Evolutionary conservation across 768 basidiomycete species (phyloP), one percentile per base, ranked within the genome.

Genomic region (Hirschioporus abietinus): DNA sequence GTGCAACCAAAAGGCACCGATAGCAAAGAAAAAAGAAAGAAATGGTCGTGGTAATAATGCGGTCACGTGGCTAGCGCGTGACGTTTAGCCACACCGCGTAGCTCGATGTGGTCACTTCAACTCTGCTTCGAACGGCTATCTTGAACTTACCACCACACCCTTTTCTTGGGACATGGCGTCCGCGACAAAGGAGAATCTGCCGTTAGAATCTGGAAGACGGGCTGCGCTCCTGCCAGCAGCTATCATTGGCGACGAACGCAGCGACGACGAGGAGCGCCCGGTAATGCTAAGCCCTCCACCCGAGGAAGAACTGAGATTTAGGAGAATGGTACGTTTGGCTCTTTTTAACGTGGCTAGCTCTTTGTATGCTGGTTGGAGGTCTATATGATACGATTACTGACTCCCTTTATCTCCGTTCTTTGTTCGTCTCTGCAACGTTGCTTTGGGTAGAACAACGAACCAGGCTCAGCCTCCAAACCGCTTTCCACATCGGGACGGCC

Each of bases 281-380:
- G 76, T 76, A 72, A 68, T 81, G 52, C 86, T 89, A 67, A 88
- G 87, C 69, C 87, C 87, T 1, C 87, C 87, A 1, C 87, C 87
- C 1, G 87, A 89, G 69, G 87, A 89, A 68, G 77, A 76, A 1
- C 73, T 86, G 9, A 68, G 74, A 58, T 23, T 60, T 25, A 58
- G 69, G 68, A 63, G 64, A 60, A 63, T 36, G 65, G 66, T 68
- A 59, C 30, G 67, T 60, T 70, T 61, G 70, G 72, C 42, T 67
- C 71, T 23, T 70, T 71, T 35, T 73, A 76, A 59, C 63, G 71
- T 73, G 17, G 23, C 61, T 12, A 65, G 24, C 64, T 63, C 24
- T 17, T 65, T 67, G 62, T 62, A 36, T 17, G 60, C 59, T 10
- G 20, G 20, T 20, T 20, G 42, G 12, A 52, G 12, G 42, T 10